Evolutionary conservation across 371 early-diverging fungal species (phyloP).

Genomic region (Mucor plumbeus): DNA sequence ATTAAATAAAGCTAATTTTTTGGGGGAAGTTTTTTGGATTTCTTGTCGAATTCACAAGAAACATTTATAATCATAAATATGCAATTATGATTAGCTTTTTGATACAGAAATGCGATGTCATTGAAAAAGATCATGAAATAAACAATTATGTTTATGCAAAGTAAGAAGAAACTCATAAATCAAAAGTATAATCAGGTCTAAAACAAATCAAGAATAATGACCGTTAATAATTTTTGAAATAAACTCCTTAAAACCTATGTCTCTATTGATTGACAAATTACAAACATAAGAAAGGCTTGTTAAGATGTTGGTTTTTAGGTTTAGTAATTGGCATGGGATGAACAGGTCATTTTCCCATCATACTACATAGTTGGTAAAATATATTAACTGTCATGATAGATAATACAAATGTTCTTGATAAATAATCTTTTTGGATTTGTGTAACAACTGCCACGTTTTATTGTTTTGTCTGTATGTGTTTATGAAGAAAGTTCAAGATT

Average conservation of each 20-base stretch:
- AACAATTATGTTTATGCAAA: too few relatives aligned
- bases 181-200: too few relatives aligned
- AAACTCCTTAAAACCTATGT: too few relatives aligned
- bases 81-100: neutral
- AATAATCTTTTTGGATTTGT: neutral
- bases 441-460: conserved; percentile 17
- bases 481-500: neutral
- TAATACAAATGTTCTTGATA: neutral
- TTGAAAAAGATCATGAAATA: too few relatives aligned
- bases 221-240: too few relatives aligned
- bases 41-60: neutral
- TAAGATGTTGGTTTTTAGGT: neutral
- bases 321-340: neutral
- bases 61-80: neutral
- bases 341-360: neutral
- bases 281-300: too few relatives aligned
- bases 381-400: neutral
- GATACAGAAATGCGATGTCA: too few relatives aligned
- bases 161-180: too few relatives aligned
- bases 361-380: neutral
- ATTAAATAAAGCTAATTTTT: neutral
- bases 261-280: too few relatives aligned
- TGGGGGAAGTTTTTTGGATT: neutral
- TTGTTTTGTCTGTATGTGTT: neutral
- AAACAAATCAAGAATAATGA: too few relatives aligned